Evolutionary conservation across 805 yeast species (phyloP).

Genomic region (Sugiyamaella floridensis): DNA sequence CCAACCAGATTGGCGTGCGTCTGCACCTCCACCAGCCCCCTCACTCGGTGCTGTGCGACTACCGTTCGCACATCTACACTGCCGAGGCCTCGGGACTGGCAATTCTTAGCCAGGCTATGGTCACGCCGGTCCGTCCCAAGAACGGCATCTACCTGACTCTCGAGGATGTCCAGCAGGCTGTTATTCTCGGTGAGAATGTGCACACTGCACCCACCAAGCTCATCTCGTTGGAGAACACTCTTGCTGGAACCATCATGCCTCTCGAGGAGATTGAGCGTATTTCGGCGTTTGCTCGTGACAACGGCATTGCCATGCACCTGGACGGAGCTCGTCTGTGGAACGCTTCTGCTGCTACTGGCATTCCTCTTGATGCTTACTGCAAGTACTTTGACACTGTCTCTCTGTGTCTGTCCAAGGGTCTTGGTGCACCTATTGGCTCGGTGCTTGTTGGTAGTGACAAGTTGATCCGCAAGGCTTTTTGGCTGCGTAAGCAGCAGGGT

Average conservation of each 20-base stretch:
- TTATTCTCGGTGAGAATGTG: constrained; percentile 71
- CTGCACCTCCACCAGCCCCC: constrained; percentile 77
- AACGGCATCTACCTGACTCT: constrained; percentile 73
- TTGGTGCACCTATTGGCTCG: constrained; percentile 93
- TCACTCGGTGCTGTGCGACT: constrained; percentile 76
- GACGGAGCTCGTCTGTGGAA: constrained; percentile 97
- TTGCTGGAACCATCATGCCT: constrained; percentile 79
- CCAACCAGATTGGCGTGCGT: constrained; percentile 81
- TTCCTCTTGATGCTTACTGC: constrained; percentile 64
- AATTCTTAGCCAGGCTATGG: constrained; percentile 86
- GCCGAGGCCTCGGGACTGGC: constrained; percentile 93
- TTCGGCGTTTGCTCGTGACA: constrained; percentile 57
- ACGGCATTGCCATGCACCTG: constrained; percentile 61
- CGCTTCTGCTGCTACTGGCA: constrained; percentile 70
- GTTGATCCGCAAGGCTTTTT: constrained; percentile 64
- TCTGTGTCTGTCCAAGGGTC: constrained; percentile 77
- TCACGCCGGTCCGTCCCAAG: constrained; percentile 67
- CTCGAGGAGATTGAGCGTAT: constrained; percentile 68
- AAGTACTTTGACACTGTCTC: constrained; percentile 81
- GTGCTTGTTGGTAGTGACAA: constrained; percentile 62
- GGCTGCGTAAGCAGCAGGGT: constrained; percentile 86
- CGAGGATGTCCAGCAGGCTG: constrained; percentile 63
- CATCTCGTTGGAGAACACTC: constrained; percentile 79
- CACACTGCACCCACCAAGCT: constrained; percentile 85
- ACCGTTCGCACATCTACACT: constrained; percentile 73